phyloP scores from a whole-genome alignment of 1,139 yeast species.

The Yamadazyma friedrichii region DNA sequence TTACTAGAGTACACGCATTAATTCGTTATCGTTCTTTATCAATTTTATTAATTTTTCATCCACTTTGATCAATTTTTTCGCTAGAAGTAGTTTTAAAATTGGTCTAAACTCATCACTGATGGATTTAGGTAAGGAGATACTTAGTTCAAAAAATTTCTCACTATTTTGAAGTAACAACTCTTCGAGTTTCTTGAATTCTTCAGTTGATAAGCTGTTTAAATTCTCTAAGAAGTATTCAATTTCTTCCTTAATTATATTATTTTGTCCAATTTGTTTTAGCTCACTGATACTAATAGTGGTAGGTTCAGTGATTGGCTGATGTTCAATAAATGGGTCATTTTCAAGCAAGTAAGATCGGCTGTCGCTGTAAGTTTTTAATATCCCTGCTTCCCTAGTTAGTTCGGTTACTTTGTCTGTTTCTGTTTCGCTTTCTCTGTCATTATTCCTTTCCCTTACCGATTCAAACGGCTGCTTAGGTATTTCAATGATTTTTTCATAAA shows the following conservation, averaged over 20 bases:
- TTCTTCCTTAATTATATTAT: slow-evolving; percentile 7
- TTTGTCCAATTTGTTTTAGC: slow-evolving; percentile 6
- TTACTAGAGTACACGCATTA: slow-evolving; percentile 2
- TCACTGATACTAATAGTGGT: slow-evolving; percentile 5
- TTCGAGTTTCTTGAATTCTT: neutral
- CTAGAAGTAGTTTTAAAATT: slow-evolving; percentile 1
- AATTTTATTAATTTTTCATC: neutral
- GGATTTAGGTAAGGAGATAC: neutral
- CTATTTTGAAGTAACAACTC: slow-evolving; percentile 1
- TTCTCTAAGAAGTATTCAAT: slow-evolving; percentile 7
- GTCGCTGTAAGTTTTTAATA: slow-evolving; percentile 19
- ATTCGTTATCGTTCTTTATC: slow-evolving; percentile 4
- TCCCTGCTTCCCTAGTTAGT: neutral
- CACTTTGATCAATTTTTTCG: slow-evolving; percentile 1
- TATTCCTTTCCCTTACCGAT: neutral
- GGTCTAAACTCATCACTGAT: slow-evolving; percentile 3
- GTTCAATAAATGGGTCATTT: slow-evolving; percentile 6
- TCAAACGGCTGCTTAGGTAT: neutral
- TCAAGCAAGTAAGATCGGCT: slow-evolving; percentile 23
- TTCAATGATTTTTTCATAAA: slow-evolving; percentile 1
- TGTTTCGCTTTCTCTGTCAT: neutral
- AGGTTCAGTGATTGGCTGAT: slow-evolving; percentile 8
- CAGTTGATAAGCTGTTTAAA: neutral
- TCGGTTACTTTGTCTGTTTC: neutral
- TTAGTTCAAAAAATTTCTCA: slow-evolving; percentile 2